Evolutionary conservation across 2,329 filamentous ascomycete genomes (phyloP).

Genomic region (Whalleya microplaca): DNA sequence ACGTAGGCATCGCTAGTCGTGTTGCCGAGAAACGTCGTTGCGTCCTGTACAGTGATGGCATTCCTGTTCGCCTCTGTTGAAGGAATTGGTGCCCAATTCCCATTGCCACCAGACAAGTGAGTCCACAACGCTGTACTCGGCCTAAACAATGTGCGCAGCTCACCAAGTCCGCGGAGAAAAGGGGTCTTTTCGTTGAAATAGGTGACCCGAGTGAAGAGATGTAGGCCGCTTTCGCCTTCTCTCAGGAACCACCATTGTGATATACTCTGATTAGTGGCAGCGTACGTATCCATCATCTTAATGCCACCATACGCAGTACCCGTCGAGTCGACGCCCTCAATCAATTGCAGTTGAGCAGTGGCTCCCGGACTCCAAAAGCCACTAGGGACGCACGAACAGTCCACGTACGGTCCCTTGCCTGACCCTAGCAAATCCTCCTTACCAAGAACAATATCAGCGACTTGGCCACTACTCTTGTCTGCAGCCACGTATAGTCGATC

Average conservation of each 20-base stretch:
- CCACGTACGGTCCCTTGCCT: slow-evolving; percentile 60
- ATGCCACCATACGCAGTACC: slow-evolving; percentile 61
- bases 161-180: slow-evolving; percentile 60
- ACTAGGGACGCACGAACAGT: slow-evolving; percentile 62
- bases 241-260: slow-evolving; percentile 68
- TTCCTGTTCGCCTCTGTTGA: slow-evolving; percentile 45
- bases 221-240: slow-evolving; percentile 65
- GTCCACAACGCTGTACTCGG: slow-evolving; percentile 65
- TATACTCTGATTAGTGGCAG: slow-evolving; percentile 59
- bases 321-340: slow-evolving; percentile 52
- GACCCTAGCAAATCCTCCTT: slow-evolving; percentile 55
- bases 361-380: slow-evolving; percentile 63
- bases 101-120: slow-evolving; percentile 58
- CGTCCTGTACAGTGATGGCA: slow-evolving; percentile 61
- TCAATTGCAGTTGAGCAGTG: slow-evolving; percentile 52
- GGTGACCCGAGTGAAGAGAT: slow-evolving; percentile 61
- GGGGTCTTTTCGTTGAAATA: slow-evolving; percentile 61
- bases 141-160: slow-evolving; percentile 64
- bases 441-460: slow-evolving; percentile 41
- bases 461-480: slow-evolving; percentile 40
- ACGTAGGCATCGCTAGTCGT: slow-evolving; percentile 59
- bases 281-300: slow-evolving; percentile 61
- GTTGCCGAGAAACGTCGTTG: slow-evolving; percentile 63
- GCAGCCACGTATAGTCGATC: slow-evolving; percentile 42
- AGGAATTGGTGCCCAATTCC: slow-evolving; percentile 57